phyloP scores from a whole-genome alignment of 305 asterid genomes.

The Fraxinus nigra region DNA sequence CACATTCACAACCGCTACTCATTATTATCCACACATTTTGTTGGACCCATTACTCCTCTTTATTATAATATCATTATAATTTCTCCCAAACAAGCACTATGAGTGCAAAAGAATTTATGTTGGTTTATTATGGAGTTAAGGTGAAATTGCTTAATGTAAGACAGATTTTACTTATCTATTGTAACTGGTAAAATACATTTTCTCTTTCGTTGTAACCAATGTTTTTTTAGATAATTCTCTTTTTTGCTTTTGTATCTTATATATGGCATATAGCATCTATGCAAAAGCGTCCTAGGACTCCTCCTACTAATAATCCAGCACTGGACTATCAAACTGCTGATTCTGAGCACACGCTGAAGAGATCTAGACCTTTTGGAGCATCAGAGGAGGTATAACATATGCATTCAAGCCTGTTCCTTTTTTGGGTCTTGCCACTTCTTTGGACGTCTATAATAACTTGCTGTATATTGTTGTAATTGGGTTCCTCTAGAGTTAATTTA shows the following conservation, averaged over 20 bases:
- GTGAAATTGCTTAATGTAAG: background rate
- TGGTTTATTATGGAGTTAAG: constrained; percentile 2
- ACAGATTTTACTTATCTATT: constrained; percentile 6
- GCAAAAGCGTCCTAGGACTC: constrained; percentile 69
- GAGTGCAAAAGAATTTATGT: background rate
- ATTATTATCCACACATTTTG: background rate
- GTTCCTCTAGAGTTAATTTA: constrained; percentile 9
- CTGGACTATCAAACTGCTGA: constrained; percentile 68
- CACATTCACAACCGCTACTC: background rate
- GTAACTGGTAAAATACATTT: background rate
- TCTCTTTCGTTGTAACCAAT: constrained; percentile 17
- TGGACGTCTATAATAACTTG: constrained; percentile 12
- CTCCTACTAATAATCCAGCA: constrained; percentile 51
- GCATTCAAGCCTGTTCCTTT: background rate
- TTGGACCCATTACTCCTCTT: background rate
- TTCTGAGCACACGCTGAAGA: constrained; percentile 56
- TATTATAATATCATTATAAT: background rate
- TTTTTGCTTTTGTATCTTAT: constrained; percentile 29
- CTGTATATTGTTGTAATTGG: constrained; percentile 1
- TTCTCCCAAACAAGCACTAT: background rate
- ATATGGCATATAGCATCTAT: constrained; percentile 41
- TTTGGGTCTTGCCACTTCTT: constrained; percentile 11
- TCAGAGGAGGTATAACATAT: constrained; percentile 54
- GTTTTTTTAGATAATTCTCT: constrained; percentile 22
- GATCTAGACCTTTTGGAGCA: constrained; percentile 54